A percentile compares a stretch with the other conserved stretches of the same genome.
phyloP scores from a whole-genome alignment of 495 filamentous ascomycete genomes.

The Hypoxylon perforatum region DNA sequence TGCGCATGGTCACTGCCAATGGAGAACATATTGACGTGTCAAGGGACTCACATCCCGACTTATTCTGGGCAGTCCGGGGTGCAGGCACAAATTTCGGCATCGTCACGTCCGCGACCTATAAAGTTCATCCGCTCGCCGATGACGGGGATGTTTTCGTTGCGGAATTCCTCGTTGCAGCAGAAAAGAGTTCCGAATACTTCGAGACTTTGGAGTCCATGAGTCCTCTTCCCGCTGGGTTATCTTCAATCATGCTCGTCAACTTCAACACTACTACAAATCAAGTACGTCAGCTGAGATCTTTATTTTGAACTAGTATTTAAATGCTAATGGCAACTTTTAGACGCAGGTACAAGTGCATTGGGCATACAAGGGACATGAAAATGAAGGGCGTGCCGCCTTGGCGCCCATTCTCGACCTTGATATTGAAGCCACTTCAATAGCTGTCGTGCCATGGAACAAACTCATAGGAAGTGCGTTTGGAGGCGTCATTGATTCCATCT shows the following conservation, averaged over 20 bases:
- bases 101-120: constrained; percentile 53
- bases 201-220: constrained; percentile 30
- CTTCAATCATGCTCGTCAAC: neutral
- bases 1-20: constrained; percentile 46
- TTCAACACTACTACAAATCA: constrained; percentile 14
- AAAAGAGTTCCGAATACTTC: constrained; percentile 36
- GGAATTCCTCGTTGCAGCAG: constrained; percentile 42
- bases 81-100: constrained; percentile 66
- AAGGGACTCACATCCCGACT: constrained; percentile 50
- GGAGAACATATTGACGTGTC: constrained; percentile 50
- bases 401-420: constrained; percentile 38
- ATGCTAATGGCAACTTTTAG: constrained; percentile 1
- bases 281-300: neutral
- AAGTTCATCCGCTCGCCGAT: constrained; percentile 40
- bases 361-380: constrained; percentile 38
- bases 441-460: constrained; percentile 16
- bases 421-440: constrained; percentile 8
- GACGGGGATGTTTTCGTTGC: constrained; percentile 42
- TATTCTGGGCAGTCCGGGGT: constrained; percentile 59
- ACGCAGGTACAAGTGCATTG: constrained; percentile 26
- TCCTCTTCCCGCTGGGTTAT: constrained; percentile 37
- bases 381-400: constrained; percentile 25
- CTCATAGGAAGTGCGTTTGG: neutral
- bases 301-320: neutral
- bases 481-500: neutral